Percentiles rank a stretch among this genome's conserved stretches.
Evolutionary conservation across 495 filamentous ascomycete species (phyloP).

Genomic region (Extremus antarcticus): DNA sequence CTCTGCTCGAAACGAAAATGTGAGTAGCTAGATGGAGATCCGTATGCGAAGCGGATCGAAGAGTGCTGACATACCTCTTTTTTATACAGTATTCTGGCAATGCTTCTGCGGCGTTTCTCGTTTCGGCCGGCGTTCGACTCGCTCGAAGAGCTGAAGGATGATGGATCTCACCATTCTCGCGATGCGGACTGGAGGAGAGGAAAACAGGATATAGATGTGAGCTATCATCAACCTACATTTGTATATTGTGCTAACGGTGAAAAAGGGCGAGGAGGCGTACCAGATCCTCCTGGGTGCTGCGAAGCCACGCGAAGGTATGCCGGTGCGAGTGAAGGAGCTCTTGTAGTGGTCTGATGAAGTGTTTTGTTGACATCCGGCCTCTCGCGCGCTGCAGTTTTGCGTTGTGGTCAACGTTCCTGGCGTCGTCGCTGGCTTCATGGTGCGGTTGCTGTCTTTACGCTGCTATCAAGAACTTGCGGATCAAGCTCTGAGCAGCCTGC

Average conservation of each 20-base stretch:
- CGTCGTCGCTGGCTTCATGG: too few species aligned
- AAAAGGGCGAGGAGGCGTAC: constrained; percentile 5
- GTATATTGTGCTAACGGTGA: not conserved
- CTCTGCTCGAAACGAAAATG: constrained; percentile 9
- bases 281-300: constrained; percentile 6
- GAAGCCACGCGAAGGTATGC: constrained; percentile 17
- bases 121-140: constrained; percentile 4
- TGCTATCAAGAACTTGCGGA: too few species aligned
- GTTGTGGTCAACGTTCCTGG: too few species aligned
- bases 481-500: too few species aligned
- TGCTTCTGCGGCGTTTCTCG: constrained; percentile 8
- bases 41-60: too few species aligned
- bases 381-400: too few species aligned
- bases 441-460: too few species aligned
- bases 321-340: constrained; percentile 1
- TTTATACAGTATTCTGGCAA: constrained; percentile 3
- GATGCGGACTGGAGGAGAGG: not conserved
- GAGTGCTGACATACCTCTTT: not conserved
- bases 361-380: too few species aligned
- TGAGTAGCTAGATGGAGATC: not conserved
- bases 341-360: too few species aligned
- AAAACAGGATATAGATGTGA: constrained; percentile 3
- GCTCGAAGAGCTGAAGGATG: constrained; percentile 6
- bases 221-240: not conserved
- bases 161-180: not conserved